Percentiles rank a stretch among this genome's conserved stretches.
These are phyloP conservation scores for Coniella vitis DNA, from an alignment of 2,329 filamentous ascomycete species.

Conservation along the genomic window DNA sequence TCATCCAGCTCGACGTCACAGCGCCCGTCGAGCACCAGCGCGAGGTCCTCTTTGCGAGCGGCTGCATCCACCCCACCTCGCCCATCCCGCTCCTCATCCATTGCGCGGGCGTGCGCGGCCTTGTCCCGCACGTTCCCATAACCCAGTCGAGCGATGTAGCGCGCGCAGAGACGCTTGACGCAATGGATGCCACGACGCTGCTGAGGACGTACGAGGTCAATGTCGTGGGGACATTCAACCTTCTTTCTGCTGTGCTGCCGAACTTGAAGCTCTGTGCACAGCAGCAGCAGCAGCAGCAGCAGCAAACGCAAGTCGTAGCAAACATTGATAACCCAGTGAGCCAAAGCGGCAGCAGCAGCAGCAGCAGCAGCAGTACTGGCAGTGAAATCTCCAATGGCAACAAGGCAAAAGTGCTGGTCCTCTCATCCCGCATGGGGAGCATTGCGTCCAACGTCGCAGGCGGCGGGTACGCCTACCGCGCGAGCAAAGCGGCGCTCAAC, in stretches of 20 bases:
- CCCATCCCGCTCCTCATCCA: constrained; percentile 11
- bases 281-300: neutral
- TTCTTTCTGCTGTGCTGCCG: constrained; percentile 9
- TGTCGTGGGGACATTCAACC: constrained; percentile 7
- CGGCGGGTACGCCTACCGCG: constrained; percentile 14
- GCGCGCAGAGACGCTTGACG: constrained; percentile 7
- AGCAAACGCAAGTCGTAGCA: too few relatives aligned
- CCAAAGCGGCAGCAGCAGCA: too few relatives aligned
- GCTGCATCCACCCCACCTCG: neutral
- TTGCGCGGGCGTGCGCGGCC: constrained; percentile 13
- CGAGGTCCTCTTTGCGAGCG: neutral
- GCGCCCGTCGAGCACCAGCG: neutral
- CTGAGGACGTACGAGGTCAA: constrained; percentile 12
- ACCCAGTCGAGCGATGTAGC: constrained; percentile 4
- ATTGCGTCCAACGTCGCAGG: constrained; percentile 3
- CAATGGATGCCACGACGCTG: constrained; percentile 10
- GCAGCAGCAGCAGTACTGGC: too few relatives aligned
- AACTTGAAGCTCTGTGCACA: constrained; percentile 2
- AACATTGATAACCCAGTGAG: too few relatives aligned
- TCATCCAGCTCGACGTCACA: constrained; percentile 8
- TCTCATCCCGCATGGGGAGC: constrained; percentile 11
- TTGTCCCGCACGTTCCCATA: constrained; percentile 5
- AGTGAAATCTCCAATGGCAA: too few relatives aligned
- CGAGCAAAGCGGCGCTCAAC: too few relatives aligned
- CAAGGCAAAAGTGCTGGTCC: constrained; percentile 8